Conservation (phyloP, 371 early-diverging fungal species). For the Cokeromyces recurvatus region DNA sequence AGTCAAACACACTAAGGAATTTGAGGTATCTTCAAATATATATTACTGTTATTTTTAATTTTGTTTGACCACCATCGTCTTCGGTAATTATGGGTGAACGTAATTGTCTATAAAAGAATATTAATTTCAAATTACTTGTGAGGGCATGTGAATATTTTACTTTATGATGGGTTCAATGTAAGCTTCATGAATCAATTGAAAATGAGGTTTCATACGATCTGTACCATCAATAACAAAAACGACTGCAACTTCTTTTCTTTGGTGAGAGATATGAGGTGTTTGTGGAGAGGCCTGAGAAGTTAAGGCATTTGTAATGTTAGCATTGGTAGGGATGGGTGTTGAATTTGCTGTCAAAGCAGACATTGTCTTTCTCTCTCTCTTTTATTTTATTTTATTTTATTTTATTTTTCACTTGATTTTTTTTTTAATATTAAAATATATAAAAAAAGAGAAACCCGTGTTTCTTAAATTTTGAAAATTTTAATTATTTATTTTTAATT, state of each 20-base stretch:
- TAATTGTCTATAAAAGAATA: conserved; percentile 37
- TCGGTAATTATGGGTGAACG: conserved; percentile 50
- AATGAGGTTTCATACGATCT: conserved; percentile 52
- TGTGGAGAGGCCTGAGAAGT: conserved; percentile 29
- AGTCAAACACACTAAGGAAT: neutral
- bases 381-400: no score
- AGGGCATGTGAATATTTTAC: conserved; percentile 18
- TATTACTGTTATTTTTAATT: conserved; percentile 54
- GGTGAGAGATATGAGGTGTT: conserved; percentile 22
- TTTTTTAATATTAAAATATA: no score
- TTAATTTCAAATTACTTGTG: neutral
- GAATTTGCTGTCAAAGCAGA: no score
- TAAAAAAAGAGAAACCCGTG: no score
- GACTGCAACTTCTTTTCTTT: conserved; percentile 52
- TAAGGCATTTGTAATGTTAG: no score
- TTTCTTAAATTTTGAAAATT: no score
- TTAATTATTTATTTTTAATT: no score
- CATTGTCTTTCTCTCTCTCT: no score
- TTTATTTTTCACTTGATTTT: no score
- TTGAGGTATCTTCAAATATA: neutral
- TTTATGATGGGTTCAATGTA: conserved; percentile 58
- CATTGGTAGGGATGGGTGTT: no score
- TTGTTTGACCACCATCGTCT: conserved; percentile 48
- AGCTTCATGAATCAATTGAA: conserved; percentile 43
- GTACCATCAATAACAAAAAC: conserved; percentile 60